A percentile compares a stretch with the other conserved stretches of the same genome.
phyloP scores from a whole-genome alignment of 2,329 filamentous ascomycete species.

The Akanthomyces dipterigenus region DNA sequence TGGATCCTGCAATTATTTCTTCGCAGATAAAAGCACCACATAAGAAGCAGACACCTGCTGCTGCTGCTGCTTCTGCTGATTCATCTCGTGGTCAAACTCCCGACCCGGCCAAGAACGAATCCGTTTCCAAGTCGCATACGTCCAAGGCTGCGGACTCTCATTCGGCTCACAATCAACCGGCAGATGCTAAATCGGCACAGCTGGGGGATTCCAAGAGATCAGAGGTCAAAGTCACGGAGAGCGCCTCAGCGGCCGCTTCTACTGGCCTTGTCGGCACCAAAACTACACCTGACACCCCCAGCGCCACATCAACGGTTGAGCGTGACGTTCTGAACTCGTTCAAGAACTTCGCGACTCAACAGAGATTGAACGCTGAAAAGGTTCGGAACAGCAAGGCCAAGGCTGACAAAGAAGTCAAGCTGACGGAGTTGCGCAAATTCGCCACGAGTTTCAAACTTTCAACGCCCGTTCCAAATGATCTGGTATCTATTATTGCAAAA shows the following conservation, averaged over 20 bases:
- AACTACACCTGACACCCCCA: conserved; percentile 32
- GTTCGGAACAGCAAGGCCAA: conserved; percentile 51
- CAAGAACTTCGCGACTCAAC: conserved; percentile 54
- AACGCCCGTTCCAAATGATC: conserved; percentile 82
- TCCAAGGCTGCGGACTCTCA: conserved; percentile 17
- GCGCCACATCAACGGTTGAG: conserved; percentile 55
- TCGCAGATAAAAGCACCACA: conserved; percentile 58
- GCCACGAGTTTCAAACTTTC: conserved; percentile 89
- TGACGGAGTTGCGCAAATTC: conserved; percentile 94
- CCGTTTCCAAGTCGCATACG: conserved; percentile 21
- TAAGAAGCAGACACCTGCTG: conserved; percentile 28
- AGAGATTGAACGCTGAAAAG: conserved; percentile 51
- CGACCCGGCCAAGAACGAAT: conserved; percentile 25
- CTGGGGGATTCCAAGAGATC: conserved; percentile 12
- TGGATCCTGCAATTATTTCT: conserved; percentile 87
- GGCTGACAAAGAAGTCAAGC: conserved; percentile 80
- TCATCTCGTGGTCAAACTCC: conserved; percentile 20
- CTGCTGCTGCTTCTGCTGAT: conserved; percentile 18
- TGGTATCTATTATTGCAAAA: conserved; percentile 93
- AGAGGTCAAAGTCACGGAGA: conserved; percentile 28
- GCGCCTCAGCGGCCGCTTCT: conserved; percentile 24
- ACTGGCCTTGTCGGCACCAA: conserved; percentile 18
- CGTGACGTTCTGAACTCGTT: conserved; percentile 56
- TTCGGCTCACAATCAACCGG: conserved; percentile 23
- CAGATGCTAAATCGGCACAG: conserved; percentile 12